Percentiles rank a stretch among this genome's conserved stretches.
These are phyloP conservation scores for Aspergillus indologenus DNA, from an alignment of 495 filamentous ascomycete species.

Conservation along the genomic window DNA sequence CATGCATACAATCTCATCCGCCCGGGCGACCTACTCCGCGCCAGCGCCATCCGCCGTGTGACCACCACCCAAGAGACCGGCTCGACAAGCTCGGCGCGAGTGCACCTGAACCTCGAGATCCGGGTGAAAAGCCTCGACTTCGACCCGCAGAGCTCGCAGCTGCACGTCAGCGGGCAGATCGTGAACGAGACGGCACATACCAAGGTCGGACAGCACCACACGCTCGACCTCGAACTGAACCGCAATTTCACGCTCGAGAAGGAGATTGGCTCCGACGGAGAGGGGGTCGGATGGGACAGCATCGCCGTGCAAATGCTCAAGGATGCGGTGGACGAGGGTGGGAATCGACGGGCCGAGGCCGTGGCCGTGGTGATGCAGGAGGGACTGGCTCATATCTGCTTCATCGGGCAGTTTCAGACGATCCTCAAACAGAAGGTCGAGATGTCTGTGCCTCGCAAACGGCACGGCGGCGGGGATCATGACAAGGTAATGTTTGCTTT, in stretches of 20 bases:
- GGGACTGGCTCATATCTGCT: conserved; percentile 86
- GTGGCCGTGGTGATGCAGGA: conserved; percentile 94
- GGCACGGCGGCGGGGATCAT: conserved; percentile 58
- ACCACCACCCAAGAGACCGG: conserved; percentile 67
- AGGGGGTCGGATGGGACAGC: conserved; percentile 80
- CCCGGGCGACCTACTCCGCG: conserved; percentile 72
- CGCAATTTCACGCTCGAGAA: conserved; percentile 84
- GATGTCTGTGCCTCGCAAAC: conserved; percentile 76
- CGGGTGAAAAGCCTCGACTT: conserved; percentile 83
- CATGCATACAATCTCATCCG: conserved; percentile 94
- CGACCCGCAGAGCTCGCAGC: conserved; percentile 74
- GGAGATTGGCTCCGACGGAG: conserved; percentile 38
- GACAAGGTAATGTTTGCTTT: conserved; percentile 56
- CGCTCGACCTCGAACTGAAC: conserved; percentile 83
- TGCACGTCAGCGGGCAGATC: conserved; percentile 83
- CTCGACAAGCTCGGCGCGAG: conserved; percentile 67
- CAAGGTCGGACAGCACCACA: conserved; percentile 82
- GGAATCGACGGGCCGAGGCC: conserved; percentile 66
- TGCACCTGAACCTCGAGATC: conserved; percentile 77
- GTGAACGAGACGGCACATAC: conserved; percentile 80
- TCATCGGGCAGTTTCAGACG: conserved; percentile 89
- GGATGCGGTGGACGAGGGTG: conserved; percentile 73
- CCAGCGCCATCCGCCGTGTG: conserved; percentile 79
- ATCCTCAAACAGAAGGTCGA: conserved; percentile 86
- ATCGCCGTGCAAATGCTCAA: conserved; percentile 74